phyloP scores from a whole-genome alignment of 257 asterid genomes.

The Echites panduratus region DNA sequence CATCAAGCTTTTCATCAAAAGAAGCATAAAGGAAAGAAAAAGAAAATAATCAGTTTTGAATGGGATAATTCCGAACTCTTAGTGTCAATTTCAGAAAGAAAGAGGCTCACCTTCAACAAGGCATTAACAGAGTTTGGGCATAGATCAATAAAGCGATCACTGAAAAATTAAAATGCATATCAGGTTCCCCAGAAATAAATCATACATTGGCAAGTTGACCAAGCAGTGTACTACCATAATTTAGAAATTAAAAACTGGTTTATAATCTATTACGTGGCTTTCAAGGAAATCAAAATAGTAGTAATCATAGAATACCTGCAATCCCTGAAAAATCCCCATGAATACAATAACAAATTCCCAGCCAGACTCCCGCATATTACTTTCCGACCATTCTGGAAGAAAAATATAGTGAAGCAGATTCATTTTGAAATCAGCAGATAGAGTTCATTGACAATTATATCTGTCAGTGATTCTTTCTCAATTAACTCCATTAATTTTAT shows the following conservation, averaged over 20 bases:
- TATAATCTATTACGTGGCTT: neutral
- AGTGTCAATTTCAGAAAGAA: constrained; percentile 2
- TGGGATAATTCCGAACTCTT: constrained; percentile 5
- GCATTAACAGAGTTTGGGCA: constrained; percentile 77
- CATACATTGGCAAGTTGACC: neutral
- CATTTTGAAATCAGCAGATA: neutral
- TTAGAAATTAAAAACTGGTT: neutral
- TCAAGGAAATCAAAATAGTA: neutral
- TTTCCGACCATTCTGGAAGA: constrained; percentile 93
- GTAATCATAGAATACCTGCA: constrained; percentile 26
- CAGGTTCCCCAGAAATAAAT: constrained; percentile 12
- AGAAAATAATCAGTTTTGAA: constrained; percentile 6
- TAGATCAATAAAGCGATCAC: constrained; percentile 88
- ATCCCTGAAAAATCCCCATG: constrained; percentile 98
- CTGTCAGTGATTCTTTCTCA: neutral
- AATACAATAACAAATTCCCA: constrained; percentile 71
- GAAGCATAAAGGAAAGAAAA: constrained; percentile 7
- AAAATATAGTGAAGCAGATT: too few species aligned
- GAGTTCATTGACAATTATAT: neutral
- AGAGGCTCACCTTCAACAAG: constrained; percentile 64
- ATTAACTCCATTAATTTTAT: too few species aligned
- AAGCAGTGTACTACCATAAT: neutral
- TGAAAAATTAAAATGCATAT: constrained; percentile 27
- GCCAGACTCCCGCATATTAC: constrained; percentile 75
- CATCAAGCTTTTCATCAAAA: constrained; percentile 68